Base-by-base conservation (phyloP, 768 basidiomycete genomes). In the Leccinum rimulosum region DNA sequence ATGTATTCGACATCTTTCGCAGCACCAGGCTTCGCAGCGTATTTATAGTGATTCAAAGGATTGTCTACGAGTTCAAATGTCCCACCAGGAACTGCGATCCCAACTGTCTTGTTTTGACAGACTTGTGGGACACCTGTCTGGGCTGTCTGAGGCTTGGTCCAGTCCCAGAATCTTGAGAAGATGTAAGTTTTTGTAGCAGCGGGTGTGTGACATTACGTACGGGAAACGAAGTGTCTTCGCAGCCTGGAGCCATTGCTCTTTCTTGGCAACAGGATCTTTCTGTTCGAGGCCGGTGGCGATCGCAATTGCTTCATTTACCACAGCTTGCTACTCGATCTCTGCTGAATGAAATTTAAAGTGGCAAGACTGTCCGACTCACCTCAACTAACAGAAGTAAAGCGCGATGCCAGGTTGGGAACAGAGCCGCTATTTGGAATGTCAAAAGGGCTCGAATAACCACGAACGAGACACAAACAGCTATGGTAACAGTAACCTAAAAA, bases 341-440 rank as follows among this genome's bases (percentile, higher is more conserved):
- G 5, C 30, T 17, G 4, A 30, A 33, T 27, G 1, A 4, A 35
- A 22, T 7, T 4, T 3, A 28, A 31, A 1, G 25, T 9, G 4
- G 15, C 1, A 3, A 7, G 31, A 49, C 33, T 22, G 9, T 6
- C 6, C 1, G 11, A 52, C 56, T 30, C 19, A 62, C 66, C 54
- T 67, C 66, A 4, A 50, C 15, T 17, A 67, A 54, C 52, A 67
- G 1, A 31, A 62, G 0, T 17, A 58, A 48, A 25, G 61, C 50
- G 47, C 66, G 63, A 12, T 67, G 66, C 66, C 66, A 67, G 15
- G 66, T 48, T 25, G 66, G 66, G 49, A 67, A 67, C 17, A 67
- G 25, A 31, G 66, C 56, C 48, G 66, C 66, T 67, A 27, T 54
- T 47, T n/a, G 14, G 12, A 28, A 33, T 50, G 30, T 68, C 48